Base-by-base conservation (phyloP, 805 yeast genomes). In the Clavispora carvajalis region DNA sequence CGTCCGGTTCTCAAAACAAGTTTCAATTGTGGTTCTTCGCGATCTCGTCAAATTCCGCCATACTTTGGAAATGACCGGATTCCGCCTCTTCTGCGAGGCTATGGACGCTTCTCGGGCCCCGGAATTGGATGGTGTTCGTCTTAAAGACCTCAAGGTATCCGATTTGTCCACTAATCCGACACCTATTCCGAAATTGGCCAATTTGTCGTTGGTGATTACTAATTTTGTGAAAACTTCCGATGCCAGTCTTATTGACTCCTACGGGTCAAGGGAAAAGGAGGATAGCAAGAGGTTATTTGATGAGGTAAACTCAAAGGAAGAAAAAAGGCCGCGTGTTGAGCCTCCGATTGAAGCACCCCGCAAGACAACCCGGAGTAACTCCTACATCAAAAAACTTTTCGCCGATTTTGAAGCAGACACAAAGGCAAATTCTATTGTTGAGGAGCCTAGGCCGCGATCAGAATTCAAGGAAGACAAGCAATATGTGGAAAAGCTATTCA, bases 151-250 rank as follows among this genome's bases (percentile, higher is more conserved):
- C n/a, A 37, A 37, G 34, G 7, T 28, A n/a, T 44, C 41, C 17
- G 48, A 44, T 9, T 49, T 56, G 24, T 45, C 52, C 22, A 37
- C 51, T 22, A 44, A 47, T 22, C 48, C 46, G 11, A 48, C 63
- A 5, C 57, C 54, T 10, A 58, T 63, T 4, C 51, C 57, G 6
- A 82, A 85, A 0, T 54, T 80, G 30, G 58, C 65, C 1, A 71
- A 74, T 43, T 60, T 81, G 43, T 73, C 76, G 18, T 57, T 83
- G 44, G 65, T 71, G 0, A 59, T 82, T 2, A 67, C 82, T 3
- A 77, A 75, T 41, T 79, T 84, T 53, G 77, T 75, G 29, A 63
- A 66, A 15, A 49, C 70, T 0, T 65, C 62, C 23, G 62, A 67
- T 12, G 52, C 56, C 11, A 53, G 53, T 22, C 53, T 68, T 28